Conservation (phyloP, 2,329 filamentous ascomycete genomes). For the Epicoccum sorghinum region DNA sequence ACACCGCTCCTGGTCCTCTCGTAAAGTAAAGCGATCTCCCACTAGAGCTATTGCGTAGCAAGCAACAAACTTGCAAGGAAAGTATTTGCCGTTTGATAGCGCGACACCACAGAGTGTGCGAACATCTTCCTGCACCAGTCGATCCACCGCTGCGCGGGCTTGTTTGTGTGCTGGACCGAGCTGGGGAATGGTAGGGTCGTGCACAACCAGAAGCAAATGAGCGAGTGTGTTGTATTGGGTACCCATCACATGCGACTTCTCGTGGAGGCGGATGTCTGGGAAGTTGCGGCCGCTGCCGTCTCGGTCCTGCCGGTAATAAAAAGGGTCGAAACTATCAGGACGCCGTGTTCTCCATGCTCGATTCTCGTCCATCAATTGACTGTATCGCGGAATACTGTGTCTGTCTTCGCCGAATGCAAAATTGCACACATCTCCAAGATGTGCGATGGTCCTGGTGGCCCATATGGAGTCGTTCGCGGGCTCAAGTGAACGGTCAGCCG, state of each 20-base stretch:
- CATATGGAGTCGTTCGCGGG: slow-evolving; percentile 50
- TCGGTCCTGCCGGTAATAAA: slow-evolving; percentile 41
- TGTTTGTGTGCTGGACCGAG: slow-evolving; percentile 43
- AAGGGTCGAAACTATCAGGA: slow-evolving; percentile 45
- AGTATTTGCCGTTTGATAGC: slow-evolving; percentile 41
- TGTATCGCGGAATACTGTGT: slow-evolving; percentile 38
- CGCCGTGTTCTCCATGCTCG: slow-evolving; percentile 39
- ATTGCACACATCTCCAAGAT: slow-evolving; percentile 46
- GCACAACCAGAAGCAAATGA: slow-evolving; percentile 44
- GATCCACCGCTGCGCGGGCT: slow-evolving; percentile 39
- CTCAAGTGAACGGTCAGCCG: slow-evolving; percentile 48
- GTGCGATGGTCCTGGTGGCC: slow-evolving; percentile 51
- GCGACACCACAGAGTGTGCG: slow-evolving; percentile 45
- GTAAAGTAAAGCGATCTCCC: slow-evolving; percentile 41
- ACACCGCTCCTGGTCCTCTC: slow-evolving; percentile 40
- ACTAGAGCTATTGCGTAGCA: slow-evolving; percentile 45
- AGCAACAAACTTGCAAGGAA: slow-evolving; percentile 45
- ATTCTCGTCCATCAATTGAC: slow-evolving; percentile 44
- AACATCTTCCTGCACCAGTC: slow-evolving; percentile 43
- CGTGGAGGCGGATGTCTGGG: slow-evolving; percentile 44
- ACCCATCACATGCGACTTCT: slow-evolving; percentile 44
- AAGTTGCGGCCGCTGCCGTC: slow-evolving; percentile 43
- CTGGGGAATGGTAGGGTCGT: slow-evolving; percentile 46
- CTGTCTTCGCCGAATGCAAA: slow-evolving; percentile 45
- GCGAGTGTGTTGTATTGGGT: slow-evolving; percentile 45